Evolutionary conservation across 2,329 filamentous ascomycete genomes (phyloP), one percentile per base, ranked within the genome.

Genomic region (Colletotrichum sp.): DNA sequence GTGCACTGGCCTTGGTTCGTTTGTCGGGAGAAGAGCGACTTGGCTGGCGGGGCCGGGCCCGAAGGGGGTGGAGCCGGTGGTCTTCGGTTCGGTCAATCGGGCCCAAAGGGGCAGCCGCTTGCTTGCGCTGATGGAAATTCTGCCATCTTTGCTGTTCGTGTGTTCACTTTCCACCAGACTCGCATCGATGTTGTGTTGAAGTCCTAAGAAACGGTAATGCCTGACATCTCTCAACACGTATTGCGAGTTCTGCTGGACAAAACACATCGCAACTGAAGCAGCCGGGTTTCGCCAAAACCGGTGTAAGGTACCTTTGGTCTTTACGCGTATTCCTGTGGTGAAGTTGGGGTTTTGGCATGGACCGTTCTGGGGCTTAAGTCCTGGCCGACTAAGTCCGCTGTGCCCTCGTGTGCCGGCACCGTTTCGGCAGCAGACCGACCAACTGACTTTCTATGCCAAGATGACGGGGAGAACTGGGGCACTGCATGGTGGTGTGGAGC

Each of bases 301-400:
- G 32, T 26, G 26, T 30, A 8, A 32, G 24, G 18, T 7, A 52
- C 18, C 21, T 14, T 30, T 61, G 52, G 5, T 18, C 18, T 26
- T 66, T 75, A 67, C 48, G 61, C 61, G 68, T 75, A 67, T 61
- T 55, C 21, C 21, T 18, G 14, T n/a, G 24, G 8, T 48, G 55
- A 18, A 34, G 32, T 26, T 70, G 24, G 30, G 13, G 14, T 18
- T 30, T 7, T 60, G 52, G 60, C n/a, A 71, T 60, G 48, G 59
- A 32, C 28, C 48, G 32, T 36, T 18, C 21, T 72, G 63, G 69
- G 69, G 69, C 70, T 75, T 73, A 75, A 75, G 57, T 75, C 73
- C 69, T 72, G 21, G 57, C 73, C 73, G 63, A 75, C 57, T 73
- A 75, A 73, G 57, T 75, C 73, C 73, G 73, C 21, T 16, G 13